phyloP scores from a whole-genome alignment of 495 filamentous ascomycete species.

The Penicillium atrosanguineum region DNA sequence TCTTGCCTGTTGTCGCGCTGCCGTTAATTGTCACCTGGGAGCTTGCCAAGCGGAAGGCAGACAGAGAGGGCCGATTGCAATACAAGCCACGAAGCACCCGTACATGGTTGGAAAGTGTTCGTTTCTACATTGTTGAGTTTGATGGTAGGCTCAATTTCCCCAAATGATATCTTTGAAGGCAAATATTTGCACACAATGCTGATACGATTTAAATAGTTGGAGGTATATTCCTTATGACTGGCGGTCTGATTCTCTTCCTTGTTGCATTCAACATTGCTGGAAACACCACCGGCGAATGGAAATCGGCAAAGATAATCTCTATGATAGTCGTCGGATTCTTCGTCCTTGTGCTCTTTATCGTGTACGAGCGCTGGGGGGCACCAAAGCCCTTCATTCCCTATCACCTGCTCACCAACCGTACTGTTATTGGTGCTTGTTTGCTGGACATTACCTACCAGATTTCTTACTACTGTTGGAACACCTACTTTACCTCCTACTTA shows the following conservation, averaged over 20 bases:
- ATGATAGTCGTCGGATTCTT: conserved; percentile 57
- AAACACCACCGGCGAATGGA: conserved; percentile 46
- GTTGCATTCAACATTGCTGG: conserved; percentile 56
- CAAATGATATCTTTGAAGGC: neutral
- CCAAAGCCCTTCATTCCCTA: conserved; percentile 57
- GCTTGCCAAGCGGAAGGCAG: conserved; percentile 54
- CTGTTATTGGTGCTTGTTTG: conserved; percentile 60
- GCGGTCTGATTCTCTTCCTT: conserved; percentile 58
- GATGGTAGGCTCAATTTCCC: conserved; percentile 38
- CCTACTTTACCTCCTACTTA: conserved; percentile 63
- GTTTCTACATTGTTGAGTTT: conserved; percentile 55
- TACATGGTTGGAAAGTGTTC: conserved; percentile 36
- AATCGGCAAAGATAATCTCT: conserved; percentile 49
- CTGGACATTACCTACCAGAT: conserved; percentile 57
- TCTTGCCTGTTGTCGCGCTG: conserved; percentile 50
- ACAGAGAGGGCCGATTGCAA: conserved; percentile 30
- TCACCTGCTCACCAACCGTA: conserved; percentile 57
- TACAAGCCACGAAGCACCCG: conserved; percentile 37
- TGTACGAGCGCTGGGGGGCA: conserved; percentile 57
- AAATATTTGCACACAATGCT: neutral
- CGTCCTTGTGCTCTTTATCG: conserved; percentile 51
- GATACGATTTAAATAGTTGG: conserved; percentile 25
- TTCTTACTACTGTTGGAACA: conserved; percentile 52
- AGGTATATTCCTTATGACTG: conserved; percentile 55
- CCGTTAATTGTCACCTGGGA: conserved; percentile 50